phyloP scores from a whole-genome alignment of 768 basidiomycete genomes.

The Chlorophyllum brunneum region DNA sequence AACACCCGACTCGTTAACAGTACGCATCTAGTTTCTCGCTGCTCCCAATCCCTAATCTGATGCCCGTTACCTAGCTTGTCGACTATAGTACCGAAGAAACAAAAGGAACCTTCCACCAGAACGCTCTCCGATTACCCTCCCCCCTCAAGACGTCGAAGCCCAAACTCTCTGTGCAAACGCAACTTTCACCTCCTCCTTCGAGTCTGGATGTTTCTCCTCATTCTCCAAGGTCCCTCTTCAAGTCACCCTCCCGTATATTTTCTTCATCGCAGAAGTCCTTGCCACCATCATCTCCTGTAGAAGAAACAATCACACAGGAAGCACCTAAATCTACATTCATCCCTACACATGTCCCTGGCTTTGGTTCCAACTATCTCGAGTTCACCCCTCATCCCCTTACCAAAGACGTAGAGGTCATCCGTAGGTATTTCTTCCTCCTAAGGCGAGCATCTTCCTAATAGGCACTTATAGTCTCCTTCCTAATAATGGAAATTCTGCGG shows the following conservation, averaged over 20 bases:
- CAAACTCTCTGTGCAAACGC: constrained; percentile 17
- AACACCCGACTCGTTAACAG: constrained; percentile 47
- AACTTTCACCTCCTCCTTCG: constrained; percentile 7
- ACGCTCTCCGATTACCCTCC: constrained; percentile 39
- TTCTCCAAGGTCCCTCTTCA: constrained; percentile 16
- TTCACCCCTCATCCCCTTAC: constrained; percentile 46
- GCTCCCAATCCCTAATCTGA: background rate
- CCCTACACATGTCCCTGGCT: constrained; percentile 45
- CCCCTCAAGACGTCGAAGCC: constrained; percentile 24
- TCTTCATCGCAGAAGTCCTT: constrained; percentile 16
- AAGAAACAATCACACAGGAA: constrained; percentile 20
- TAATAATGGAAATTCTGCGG: constrained; percentile 63
- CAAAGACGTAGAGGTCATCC: constrained; percentile 49
- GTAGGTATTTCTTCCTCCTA: constrained; percentile 26
- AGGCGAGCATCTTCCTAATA: constrained; percentile 13
- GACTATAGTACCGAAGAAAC: constrained; percentile 47
- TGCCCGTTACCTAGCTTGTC: constrained; percentile 35
- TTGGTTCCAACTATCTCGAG: constrained; percentile 58
- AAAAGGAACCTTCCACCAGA: constrained; percentile 50
- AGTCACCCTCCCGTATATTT: constrained; percentile 15
- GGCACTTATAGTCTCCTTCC: constrained; percentile 44
- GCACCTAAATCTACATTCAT: constrained; percentile 35
- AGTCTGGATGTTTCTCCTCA: background rate
- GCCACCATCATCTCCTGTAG: constrained; percentile 18
- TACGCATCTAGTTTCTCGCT: constrained; percentile 23